phyloP scores from a whole-genome alignment of 495 filamentous ascomycete genomes.

The Collariella sp. region DNA sequence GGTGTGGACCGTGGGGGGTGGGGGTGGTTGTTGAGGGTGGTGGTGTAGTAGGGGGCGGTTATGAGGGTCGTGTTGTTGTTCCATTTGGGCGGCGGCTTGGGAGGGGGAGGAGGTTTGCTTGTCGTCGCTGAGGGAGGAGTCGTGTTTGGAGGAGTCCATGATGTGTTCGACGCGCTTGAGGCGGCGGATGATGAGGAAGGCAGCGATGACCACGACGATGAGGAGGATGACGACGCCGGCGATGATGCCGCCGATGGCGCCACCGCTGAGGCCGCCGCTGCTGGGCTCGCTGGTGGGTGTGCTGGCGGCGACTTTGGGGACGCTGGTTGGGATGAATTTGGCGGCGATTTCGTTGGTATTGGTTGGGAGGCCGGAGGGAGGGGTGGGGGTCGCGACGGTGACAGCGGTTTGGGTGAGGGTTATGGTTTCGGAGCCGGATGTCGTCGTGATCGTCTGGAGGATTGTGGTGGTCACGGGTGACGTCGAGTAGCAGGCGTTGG shows the following conservation, averaged over 20 bases:
- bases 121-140: constrained; percentile 22
- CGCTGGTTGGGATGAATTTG: constrained; percentile 33
- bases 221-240: constrained; percentile 34
- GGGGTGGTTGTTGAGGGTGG: constrained; percentile 6
- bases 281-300: neutral
- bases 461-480: constrained; percentile 26
- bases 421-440: constrained; percentile 21
- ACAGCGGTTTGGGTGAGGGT: constrained; percentile 25
- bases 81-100: constrained; percentile 22
- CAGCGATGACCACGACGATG: constrained; percentile 28
- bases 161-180: constrained; percentile 28
- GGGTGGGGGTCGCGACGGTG: constrained; percentile 21
- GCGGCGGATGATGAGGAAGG: constrained; percentile 32
- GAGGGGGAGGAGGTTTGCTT: constrained; percentile 11
- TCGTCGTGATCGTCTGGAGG: constrained; percentile 28
- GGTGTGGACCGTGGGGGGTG: no score
- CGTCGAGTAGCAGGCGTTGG: constrained; percentile 30
- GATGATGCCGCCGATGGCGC: constrained; percentile 38
- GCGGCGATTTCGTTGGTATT: constrained; percentile 12
- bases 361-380: constrained; percentile 14
- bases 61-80: constrained; percentile 20
- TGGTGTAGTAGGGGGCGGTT: constrained; percentile 6
- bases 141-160: constrained; percentile 26
- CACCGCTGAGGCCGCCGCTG: constrained; percentile 24
- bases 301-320: constrained; percentile 27